Evolutionary conservation across 2,329 filamentous ascomycete genomes (phyloP), one percentile per base, ranked within the genome.

Genomic region (Aureobasidium zeae): DNA sequence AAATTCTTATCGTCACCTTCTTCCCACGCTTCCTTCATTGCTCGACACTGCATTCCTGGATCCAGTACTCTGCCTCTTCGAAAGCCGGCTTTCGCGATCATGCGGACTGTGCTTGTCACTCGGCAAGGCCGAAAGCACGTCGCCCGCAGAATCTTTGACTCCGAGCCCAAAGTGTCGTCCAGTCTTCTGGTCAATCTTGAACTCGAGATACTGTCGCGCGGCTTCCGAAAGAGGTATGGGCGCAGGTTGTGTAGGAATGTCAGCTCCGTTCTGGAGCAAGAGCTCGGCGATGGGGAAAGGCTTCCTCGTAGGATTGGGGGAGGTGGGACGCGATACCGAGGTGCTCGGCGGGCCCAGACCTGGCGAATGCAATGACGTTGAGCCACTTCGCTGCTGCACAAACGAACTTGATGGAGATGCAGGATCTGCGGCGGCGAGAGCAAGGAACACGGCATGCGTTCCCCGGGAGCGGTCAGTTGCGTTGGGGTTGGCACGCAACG

Each of bases 241-340:
- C 1, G 88, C 85, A 48, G 83, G 71, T 2, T 77, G 69, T 1
- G 69, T 59, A 0, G 91, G 89, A 24, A 96, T 82, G 49, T 94
- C 83, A 3, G 88, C 88, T 12, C 91, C 91, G 57, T 98, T 96
- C 55, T 96, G 93, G 11, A 94, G 71, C 11, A 98, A 73, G 47
- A 98, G 68, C 62, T 98, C 91, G 11, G 91, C 91, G 30, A 96
- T 72, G 0, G 91, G 81, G 59, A 98, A 98, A 0, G 88, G 53
- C 54, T 69, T 69, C 25, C 67, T 57, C 19, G 51, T 64, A 48
- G 31, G 68, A 56, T 47, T 36, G 10, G 69, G 52, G 25, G 69
- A 59, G 35, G 65, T 54, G 12, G 55, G 50, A 15, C 64, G 62
- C 15, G 53, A 43, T n/a, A n/a, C n/a, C 17, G 46, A 49, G 20